phyloP scores from a whole-genome alignment of 306 rosid species.

The Cicer pinnatifidum region DNA sequence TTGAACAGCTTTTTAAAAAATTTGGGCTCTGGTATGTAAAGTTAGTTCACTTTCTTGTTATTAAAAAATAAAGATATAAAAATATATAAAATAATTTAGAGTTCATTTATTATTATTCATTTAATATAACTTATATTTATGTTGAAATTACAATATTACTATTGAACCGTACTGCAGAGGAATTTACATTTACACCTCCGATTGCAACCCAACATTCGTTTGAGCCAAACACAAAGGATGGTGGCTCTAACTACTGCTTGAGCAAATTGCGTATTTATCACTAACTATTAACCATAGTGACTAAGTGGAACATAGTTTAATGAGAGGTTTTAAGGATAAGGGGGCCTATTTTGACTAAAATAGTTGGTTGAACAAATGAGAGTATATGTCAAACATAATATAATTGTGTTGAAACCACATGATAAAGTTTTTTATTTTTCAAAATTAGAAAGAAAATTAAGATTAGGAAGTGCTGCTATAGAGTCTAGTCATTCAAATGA shows the following conservation, averaged over 20 bases:
- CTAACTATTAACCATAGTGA: no score
- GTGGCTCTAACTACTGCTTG: no score
- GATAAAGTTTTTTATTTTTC: slow-evolving; percentile 39
- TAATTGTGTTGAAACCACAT: slow-evolving; percentile 48
- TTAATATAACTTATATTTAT: no score
- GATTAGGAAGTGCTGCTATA: slow-evolving; percentile 30
- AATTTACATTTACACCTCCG: no score
- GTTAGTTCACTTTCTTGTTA: slow-evolving; percentile 30
- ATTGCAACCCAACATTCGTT: no score
- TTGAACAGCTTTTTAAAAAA: neutral
- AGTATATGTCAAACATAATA: slow-evolving; percentile 49
- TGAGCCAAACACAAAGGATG: no score
- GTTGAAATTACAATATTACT: no score
- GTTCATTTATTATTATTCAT: no score
- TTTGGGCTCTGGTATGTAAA: slow-evolving; percentile 14
- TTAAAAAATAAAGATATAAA: neutral
- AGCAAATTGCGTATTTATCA: no score
- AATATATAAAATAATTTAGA: no score
- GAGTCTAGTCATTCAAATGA: slow-evolving; percentile 44
- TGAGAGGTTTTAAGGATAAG: slow-evolving; percentile 33
- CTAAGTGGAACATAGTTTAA: neutral
- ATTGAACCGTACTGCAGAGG: no score
- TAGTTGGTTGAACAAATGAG: slow-evolving; percentile 41
- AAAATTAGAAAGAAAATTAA: slow-evolving; percentile 43
- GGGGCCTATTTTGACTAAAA: slow-evolving; percentile 44